Evolutionary conservation across 257 asterid genomes (phyloP).

Genomic region (Fraxinus quadrangulata): DNA sequence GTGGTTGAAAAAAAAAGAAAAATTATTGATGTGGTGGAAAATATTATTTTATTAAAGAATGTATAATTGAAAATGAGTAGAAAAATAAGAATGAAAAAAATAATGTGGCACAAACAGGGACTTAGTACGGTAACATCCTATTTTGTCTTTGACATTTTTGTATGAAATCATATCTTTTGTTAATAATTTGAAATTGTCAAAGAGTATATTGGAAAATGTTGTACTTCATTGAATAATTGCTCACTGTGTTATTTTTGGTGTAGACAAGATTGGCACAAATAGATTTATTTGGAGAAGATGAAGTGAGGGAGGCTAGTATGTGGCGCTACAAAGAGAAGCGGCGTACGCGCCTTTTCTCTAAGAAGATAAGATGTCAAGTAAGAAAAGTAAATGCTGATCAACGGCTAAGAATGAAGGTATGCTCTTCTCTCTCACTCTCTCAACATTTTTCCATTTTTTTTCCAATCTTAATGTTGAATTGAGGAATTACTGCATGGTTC

Average conservation of each 20-base stretch:
- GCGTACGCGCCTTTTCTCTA: constrained; percentile 66
- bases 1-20: no score
- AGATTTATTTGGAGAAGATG: constrained; percentile 72
- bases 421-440: not conserved
- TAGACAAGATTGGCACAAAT: constrained; percentile 79
- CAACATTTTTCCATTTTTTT: not conserved
- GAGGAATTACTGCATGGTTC: no score
- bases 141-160: constrained; percentile 22
- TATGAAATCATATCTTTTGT: not conserved
- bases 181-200: not conserved
- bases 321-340: constrained; percentile 74
- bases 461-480: not conserved
- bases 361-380: constrained; percentile 77
- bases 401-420: constrained; percentile 85
- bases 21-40: no score
- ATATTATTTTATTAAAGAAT: no score
- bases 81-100: no score
- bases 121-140: not conserved
- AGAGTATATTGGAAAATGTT: not conserved
- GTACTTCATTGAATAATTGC: constrained; percentile 3
- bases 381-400: constrained; percentile 86
- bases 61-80: no score
- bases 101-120: no score
- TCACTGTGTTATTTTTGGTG: constrained; percentile 21
- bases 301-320: constrained; percentile 73